phyloP scores from a whole-genome alignment of 1,284 basidiomycete genomes.

The Ceratobasidium theobromae region DNA sequence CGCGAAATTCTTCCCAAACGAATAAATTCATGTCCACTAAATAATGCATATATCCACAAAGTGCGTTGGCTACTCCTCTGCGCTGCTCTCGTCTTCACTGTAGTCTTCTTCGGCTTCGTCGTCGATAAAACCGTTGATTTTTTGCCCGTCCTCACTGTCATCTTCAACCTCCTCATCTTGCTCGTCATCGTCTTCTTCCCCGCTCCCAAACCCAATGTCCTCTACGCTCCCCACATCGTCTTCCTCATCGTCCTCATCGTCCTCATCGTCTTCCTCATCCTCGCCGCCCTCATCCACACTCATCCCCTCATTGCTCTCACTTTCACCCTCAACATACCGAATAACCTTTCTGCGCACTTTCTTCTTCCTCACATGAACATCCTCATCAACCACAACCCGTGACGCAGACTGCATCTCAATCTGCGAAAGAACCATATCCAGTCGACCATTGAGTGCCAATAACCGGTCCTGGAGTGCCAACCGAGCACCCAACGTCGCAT shows the following conservation, averaged over 20 bases:
- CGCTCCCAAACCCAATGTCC: conserved; percentile 64
- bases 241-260: conserved; percentile 50
- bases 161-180: conserved; percentile 55
- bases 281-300: conserved; percentile 45
- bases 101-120: conserved; percentile 43
- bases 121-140: conserved; percentile 46
- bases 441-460: conserved; percentile 80
- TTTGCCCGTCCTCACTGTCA: conserved; percentile 58
- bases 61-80: not conserved
- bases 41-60: conserved; percentile 13
- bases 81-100: conserved; percentile 41
- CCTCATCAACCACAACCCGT: conserved; percentile 52
- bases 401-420: conserved; percentile 79
- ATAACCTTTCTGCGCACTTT: conserved; percentile 45
- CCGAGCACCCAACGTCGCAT: conserved; percentile 79
- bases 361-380: conserved; percentile 31
- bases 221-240: conserved; percentile 58
- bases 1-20: not conserved
- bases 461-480: conserved; percentile 84
- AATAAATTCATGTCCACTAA: conserved; percentile 22
- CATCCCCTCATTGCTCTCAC: conserved; percentile 44
- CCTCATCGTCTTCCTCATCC: conserved; percentile 49
- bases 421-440: conserved; percentile 93
- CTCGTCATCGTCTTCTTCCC: conserved; percentile 54
- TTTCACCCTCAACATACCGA: conserved; percentile 57